Base-by-base conservation (phyloP, 2,329 filamentous ascomycete genomes). In the Neopestalotiopsis sp. region DNA sequence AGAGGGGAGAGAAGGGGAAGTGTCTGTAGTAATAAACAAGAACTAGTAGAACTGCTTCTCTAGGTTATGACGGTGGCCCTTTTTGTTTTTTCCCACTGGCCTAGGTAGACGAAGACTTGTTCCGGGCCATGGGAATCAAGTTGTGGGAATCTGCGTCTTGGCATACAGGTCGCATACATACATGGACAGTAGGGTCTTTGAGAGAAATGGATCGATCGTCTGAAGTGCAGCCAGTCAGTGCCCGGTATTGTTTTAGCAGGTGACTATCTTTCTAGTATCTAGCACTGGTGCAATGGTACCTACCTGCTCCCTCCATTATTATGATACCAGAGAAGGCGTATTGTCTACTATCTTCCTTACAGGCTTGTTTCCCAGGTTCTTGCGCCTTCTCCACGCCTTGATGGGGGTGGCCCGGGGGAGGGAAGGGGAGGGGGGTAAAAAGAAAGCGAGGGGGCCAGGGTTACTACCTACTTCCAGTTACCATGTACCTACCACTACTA, bases 91-190 rank as follows among this genome's bases (percentile, higher is more conserved):
- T 38, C 6, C 34, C 10, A 10, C 34, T 38, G 34, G 34, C 34
- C 10, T 38, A 38, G 34, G 34, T 38, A 38, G 34, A 7, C 30
- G 61, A 45, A 20, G 32, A 34, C 61, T 42, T 45, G 59, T 64
- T 24, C 38, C 34, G 14, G 13, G n/a, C 13, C 20, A 34, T 32
- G 20, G 59, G 42, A 64, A 30, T 49, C 61, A 64, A 32, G 61
- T 24, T 64, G 61, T 64, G 61, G 61, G 40, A 45, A 64, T 64
- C 61, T 32, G 20, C 20, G 61, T 28, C 61, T 64, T 64, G 61
- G 61, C 61, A 52, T 20, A 24, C 28, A 64, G 38, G 20, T 64
- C 28, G 40, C 38, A 62, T 59, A 24, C 24, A 24, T 24, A 24
- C 24, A 24, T 24, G 24, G 24, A 24, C 24, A 24, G 24, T 24